phyloP scores from a whole-genome alignment of 805 yeast genomes.

The Metschnikowia colocasiae region DNA sequence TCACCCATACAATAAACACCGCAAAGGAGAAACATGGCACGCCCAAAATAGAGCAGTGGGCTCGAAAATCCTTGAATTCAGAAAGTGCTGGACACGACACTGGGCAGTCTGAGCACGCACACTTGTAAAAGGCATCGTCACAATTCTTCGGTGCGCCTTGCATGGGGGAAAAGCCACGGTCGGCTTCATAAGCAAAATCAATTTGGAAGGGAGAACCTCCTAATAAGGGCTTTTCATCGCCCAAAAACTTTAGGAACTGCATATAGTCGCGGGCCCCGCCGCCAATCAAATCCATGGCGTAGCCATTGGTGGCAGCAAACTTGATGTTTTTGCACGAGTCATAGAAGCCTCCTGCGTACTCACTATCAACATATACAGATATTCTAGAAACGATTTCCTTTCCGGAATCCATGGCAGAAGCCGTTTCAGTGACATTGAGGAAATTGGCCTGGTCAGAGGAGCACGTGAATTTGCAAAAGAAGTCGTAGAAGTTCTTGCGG shows the following conservation, averaged over 20 bases:
- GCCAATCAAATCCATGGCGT: constrained; percentile 94
- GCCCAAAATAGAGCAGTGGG: constrained; percentile 52
- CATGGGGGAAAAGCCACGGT: constrained; percentile 20
- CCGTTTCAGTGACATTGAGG: constrained; percentile 59
- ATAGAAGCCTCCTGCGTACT: constrained; percentile 61
- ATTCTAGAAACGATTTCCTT: constrained; percentile 66
- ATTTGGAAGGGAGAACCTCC: constrained; percentile 98
- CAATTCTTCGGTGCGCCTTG: constrained; percentile 46
- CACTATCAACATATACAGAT: constrained; percentile 55
- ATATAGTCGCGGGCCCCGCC: constrained; percentile 86
- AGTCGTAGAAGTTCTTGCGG: constrained; percentile 71
- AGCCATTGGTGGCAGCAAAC: constrained; percentile 92
- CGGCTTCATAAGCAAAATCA: constrained; percentile 54
- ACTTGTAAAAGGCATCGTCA: constrained; percentile 60
- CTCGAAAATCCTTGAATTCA: constrained; percentile 32
- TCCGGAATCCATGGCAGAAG: constrained; percentile 46
- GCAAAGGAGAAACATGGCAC: constrained; percentile 73
- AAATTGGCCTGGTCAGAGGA: constrained; percentile 78
- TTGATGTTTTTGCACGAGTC: constrained; percentile 87
- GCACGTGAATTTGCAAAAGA: constrained; percentile 88
- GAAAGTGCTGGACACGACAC: constrained; percentile 71
- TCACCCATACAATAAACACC: constrained; percentile 49
- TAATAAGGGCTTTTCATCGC: constrained; percentile 88
- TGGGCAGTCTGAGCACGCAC: constrained; percentile 91
- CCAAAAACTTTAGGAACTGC: constrained; percentile 79